A percentile compares a stretch with the other conserved stretches of the same genome.
Conservation (phyloP, 176 grass and related monocot species). For the Oryza coarctata region DNA sequence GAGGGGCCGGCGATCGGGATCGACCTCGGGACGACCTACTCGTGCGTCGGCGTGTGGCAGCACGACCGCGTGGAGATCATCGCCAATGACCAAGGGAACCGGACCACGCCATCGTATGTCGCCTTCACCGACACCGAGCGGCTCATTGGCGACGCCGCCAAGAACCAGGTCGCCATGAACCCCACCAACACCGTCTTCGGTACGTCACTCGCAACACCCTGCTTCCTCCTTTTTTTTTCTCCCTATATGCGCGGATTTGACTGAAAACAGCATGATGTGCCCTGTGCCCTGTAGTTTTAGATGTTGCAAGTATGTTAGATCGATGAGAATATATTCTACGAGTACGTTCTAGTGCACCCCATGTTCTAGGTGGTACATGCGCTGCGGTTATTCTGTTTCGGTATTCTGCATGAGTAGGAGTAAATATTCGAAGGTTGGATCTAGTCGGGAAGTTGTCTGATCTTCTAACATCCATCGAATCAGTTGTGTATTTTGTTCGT, state of each 20-base stretch:
- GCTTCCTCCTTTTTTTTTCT: background rate
- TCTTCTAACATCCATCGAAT: background rate
- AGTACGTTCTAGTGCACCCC: background rate
- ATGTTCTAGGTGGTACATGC: too few relatives aligned
- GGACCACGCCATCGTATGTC: constrained; percentile 81
- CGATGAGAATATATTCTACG: background rate
- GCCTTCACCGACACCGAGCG: constrained; percentile 87
- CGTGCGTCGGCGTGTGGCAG: constrained; percentile 90
- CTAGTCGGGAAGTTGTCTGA: background rate
- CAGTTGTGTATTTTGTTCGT: too few relatives aligned
- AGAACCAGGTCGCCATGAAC: constrained; percentile 99
- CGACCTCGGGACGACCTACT: constrained; percentile 86
- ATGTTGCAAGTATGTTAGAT: background rate
- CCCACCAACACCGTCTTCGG: constrained; percentile 90
- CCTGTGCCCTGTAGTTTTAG: background rate
- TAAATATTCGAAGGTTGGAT: background rate
- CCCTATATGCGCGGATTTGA: too few relatives aligned
- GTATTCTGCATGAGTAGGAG: too few relatives aligned
- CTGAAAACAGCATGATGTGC: background rate
- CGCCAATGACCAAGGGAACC: constrained; percentile 92
- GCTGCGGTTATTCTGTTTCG: background rate
- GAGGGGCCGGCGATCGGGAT: constrained; percentile 92
- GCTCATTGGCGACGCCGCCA: constrained; percentile 80
- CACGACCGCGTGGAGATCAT: constrained; percentile 96
- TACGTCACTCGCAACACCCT: constrained; percentile 7